phyloP scores from a whole-genome alignment of 2,329 filamentous ascomycete species.

The Colletotrichum sp. region DNA sequence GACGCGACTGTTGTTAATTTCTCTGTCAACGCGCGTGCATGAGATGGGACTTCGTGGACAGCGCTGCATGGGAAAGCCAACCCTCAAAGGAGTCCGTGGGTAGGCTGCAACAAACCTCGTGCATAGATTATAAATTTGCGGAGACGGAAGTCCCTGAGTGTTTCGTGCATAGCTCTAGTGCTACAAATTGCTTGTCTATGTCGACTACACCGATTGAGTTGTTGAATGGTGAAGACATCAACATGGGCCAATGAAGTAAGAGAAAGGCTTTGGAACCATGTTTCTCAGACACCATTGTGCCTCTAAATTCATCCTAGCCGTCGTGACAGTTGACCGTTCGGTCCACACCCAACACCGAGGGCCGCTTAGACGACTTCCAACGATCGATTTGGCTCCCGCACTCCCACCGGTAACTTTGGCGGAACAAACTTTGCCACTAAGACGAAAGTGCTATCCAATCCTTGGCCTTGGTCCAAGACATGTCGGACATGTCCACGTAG shows the following conservation, averaged over 20 bases:
- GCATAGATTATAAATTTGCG: neutral
- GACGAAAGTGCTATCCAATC: neutral
- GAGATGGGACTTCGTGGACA: neutral
- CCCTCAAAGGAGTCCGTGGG: neutral
- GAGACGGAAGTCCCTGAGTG: neutral
- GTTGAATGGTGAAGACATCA: neutral
- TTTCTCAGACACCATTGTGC: neutral
- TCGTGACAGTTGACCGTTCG: neutral
- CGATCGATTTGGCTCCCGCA: neutral
- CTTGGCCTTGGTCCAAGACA: neutral
- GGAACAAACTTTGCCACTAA: neutral
- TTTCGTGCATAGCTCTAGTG: neutral
- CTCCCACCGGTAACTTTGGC: neutral
- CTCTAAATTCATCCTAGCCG: neutral
- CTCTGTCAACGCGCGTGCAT: neutral
- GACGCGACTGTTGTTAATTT: accelerated
- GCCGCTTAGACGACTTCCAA: neutral
- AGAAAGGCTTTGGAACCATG: neutral
- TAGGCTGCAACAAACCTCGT: no score
- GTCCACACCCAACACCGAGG: neutral
- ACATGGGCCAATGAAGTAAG: neutral
- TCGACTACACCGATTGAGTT: neutral
- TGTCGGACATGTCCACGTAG: neutral
- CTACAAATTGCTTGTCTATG: neutral
- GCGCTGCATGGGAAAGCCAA: neutral